Evolutionary conservation across 1,284 basidiomycete genomes (phyloP).

Genomic region (Inonotus hispidus): DNA sequence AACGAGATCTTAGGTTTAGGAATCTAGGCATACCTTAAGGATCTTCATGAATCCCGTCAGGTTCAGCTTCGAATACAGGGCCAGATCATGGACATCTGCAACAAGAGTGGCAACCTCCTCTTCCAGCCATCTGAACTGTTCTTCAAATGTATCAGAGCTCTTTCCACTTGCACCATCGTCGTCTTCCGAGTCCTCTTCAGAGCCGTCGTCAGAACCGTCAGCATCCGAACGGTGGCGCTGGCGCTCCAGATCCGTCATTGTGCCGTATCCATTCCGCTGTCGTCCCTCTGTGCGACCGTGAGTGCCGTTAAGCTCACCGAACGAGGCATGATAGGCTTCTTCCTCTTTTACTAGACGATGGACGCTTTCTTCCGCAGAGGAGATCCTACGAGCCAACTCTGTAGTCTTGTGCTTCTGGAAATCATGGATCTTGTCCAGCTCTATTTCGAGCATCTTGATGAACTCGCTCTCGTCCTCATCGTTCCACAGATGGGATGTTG

Average conservation of each 20-base stretch:
- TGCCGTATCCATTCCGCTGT: neutral
- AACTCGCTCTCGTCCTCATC: slow-evolving; percentile 80
- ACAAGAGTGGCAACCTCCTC: slow-evolving; percentile 95
- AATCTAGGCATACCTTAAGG: slow-evolving; percentile 74
- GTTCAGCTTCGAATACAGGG: slow-evolving; percentile 92
- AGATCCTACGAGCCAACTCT: slow-evolving; percentile 78
- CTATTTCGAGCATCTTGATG: slow-evolving; percentile 71
- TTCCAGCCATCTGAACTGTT: slow-evolving; percentile 85
- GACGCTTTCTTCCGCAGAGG: slow-evolving; percentile 76
- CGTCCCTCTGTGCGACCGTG: neutral
- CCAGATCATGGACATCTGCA: slow-evolving; percentile 97
- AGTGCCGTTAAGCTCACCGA: slow-evolving; percentile 23
- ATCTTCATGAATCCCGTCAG: slow-evolving; percentile 99
- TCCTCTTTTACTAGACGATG: slow-evolving; percentile 69
- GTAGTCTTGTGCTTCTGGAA: slow-evolving; percentile 93
- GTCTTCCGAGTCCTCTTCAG: slow-evolving; percentile 35
- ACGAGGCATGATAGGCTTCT: slow-evolving; percentile 30
- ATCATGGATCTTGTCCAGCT: slow-evolving; percentile 93
- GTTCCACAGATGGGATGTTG: slow-evolving; percentile 60
- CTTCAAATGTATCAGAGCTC: slow-evolving; percentile 78
- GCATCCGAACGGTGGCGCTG: slow-evolving; percentile 51
- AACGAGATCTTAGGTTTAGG: slow-evolving; percentile 8
- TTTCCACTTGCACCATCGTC: slow-evolving; percentile 41
- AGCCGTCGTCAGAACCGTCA: slow-evolving; percentile 55
- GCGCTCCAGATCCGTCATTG: slow-evolving; percentile 45